phyloP scores from a whole-genome alignment of 176 grass and related monocot species.

The Neostapfia colusana region DNA sequence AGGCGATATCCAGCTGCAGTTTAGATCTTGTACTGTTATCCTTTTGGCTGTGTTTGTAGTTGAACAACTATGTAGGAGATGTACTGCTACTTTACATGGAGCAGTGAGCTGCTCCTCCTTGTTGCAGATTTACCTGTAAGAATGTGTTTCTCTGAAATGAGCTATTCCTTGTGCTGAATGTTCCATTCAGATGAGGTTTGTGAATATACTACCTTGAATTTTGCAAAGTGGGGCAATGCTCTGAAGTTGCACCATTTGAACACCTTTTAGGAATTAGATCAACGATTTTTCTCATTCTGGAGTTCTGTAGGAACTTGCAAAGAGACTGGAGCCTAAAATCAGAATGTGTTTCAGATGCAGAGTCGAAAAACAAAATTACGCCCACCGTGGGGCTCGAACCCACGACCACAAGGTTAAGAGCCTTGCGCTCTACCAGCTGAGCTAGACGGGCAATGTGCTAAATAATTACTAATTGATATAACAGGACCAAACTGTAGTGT shows the following conservation, averaged over 20 bases:
- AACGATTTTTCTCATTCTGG: not conserved
- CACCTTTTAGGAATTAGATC: no score
- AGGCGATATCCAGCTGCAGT: constrained; percentile 8
- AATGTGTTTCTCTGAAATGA: not conserved
- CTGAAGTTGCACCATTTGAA: not conserved
- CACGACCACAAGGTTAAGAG: constrained; percentile 57
- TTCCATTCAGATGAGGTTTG: not conserved
- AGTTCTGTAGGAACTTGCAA: not conserved
- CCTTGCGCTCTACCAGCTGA: constrained; percentile 52
- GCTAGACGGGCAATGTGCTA: constrained; percentile 23
- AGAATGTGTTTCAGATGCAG: no score
- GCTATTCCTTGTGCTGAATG: not conserved
- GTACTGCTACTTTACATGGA: constrained; percentile 14
- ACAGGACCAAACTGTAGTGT: no score
- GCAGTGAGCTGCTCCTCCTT: not conserved
- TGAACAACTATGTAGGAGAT: constrained; percentile 6
- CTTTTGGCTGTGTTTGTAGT: not conserved
- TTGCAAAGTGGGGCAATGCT: no score
- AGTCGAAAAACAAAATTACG: not conserved
- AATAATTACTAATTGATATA: no score
- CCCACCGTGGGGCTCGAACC: constrained; percentile 74
- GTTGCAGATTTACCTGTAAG: not conserved
- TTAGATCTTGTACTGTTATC: not conserved
- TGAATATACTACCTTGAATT: not conserved
- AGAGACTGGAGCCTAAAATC: not conserved